Percentiles rank a stretch among this genome's conserved stretches.
Conservation (phyloP, 345 rosid species). For the Draba incana region DNA sequence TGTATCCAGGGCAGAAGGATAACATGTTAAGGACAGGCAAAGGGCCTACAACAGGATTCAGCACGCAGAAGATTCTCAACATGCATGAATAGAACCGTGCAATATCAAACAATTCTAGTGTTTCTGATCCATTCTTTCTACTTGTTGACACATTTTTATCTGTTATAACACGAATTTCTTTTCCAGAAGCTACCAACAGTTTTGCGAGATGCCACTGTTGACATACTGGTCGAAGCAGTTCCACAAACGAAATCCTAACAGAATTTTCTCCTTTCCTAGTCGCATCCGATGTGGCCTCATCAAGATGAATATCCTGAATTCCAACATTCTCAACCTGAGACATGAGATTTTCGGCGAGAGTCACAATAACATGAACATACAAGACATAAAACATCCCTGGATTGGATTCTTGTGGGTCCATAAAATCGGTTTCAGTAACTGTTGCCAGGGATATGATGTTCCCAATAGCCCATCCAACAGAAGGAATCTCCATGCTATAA, state of each 20-base stretch:
- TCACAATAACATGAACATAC: conserved; percentile 62
- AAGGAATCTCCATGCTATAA: conserved; percentile 57
- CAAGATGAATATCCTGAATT: conserved; percentile 47
- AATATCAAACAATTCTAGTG: conserved; percentile 66
- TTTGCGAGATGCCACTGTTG: conserved; percentile 91
- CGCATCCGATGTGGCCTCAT: conserved; percentile 53
- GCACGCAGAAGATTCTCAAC: conserved; percentile 71
- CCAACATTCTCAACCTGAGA: conserved; percentile 55
- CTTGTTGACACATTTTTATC: conserved; percentile 38
- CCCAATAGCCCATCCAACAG: conserved; percentile 89
- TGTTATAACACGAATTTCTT: conserved; percentile 38
- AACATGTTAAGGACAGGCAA: conserved; percentile 90
- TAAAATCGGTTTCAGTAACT: conserved; percentile 64
- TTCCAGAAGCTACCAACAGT: conserved; percentile 62
- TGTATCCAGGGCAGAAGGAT: conserved; percentile 84
- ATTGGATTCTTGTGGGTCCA: conserved; percentile 52
- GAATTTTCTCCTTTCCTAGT: conserved; percentile 36
- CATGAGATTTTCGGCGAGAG: conserved; percentile 71
- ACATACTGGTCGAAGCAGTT: conserved; percentile 71
- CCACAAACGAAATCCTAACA: conserved; percentile 57
- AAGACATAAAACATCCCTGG: conserved; percentile 56
- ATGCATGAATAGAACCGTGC: conserved; percentile 78
- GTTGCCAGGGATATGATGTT: conserved; percentile 71
- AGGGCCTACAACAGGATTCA: conserved; percentile 65
- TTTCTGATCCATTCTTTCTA: conserved; percentile 41